phyloP scores from a whole-genome alignment of 2,329 filamentous ascomycete species.

The Ophiocordyceps camponoti-rufipedis region DNA sequence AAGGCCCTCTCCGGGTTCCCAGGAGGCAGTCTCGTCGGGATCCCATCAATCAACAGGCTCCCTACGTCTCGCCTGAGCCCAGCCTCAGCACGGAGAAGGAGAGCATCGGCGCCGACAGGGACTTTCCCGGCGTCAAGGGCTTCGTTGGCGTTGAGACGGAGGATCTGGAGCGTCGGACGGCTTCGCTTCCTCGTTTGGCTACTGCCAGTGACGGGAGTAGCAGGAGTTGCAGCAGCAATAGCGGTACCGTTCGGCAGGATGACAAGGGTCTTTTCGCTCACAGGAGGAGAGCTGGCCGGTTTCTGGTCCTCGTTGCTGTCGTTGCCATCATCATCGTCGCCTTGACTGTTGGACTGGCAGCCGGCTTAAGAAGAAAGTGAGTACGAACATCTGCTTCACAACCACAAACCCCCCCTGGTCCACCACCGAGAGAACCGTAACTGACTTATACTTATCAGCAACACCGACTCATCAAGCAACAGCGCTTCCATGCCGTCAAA shows the following conservation, averaged over 20 bases:
- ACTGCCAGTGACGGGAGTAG: conserved; percentile 3
- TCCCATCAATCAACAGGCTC: conserved; percentile 8
- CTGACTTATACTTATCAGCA: background rate
- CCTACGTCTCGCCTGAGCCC: conserved; percentile 6
- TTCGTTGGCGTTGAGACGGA: conserved; percentile 1
- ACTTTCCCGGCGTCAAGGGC: no score
- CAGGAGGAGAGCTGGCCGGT: conserved; percentile 13
- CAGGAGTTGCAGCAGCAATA: background rate
- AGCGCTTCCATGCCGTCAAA: background rate
- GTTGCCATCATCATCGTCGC: conserved; percentile 14
- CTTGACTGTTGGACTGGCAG: conserved; percentile 19
- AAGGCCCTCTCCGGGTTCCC: conserved; percentile 11
- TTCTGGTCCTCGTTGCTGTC: conserved; percentile 11
- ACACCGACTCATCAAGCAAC: background rate
- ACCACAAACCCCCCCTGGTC: background rate
- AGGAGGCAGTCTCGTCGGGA: conserved; percentile 11
- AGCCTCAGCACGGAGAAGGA: background rate
- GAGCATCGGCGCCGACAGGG: no score
- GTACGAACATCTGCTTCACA: conserved; percentile 1
- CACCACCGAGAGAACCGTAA: background rate
- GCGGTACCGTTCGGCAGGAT: conserved; percentile 2
- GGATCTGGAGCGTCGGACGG: background rate
- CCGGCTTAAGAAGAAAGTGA: conserved; percentile 20
- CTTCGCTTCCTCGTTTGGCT: conserved; percentile 2
- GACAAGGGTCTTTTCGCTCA: conserved; percentile 5